A percentile compares a stretch with the other conserved stretches of the same genome.
Conservation (phyloP, 805 yeast genomes). For the Ogataea trehaloabstinens region DNA sequence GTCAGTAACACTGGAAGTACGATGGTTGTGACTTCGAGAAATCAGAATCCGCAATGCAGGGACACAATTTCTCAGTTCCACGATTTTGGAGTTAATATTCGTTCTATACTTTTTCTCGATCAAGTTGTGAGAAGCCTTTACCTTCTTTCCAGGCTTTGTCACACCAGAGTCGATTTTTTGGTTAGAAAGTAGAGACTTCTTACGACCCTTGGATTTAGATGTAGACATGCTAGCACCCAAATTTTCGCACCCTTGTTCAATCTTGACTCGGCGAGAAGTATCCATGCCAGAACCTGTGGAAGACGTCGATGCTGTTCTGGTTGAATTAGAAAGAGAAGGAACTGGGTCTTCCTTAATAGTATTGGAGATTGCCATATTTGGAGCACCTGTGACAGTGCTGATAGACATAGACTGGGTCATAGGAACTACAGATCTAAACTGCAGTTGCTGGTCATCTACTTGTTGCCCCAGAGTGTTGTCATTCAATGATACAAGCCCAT, state of each 20-base stretch:
- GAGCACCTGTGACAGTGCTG: conserved; percentile 28
- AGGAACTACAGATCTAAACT: conserved; percentile 18
- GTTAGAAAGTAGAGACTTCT: conserved; percentile 8
- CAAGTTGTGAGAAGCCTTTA: conserved; percentile 73
- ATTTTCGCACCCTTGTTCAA: not conserved
- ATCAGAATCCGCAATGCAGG: conserved; percentile 61
- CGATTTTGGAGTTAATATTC: conserved; percentile 72
- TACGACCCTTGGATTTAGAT: conserved; percentile 4
- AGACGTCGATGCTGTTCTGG: conserved; percentile 16
- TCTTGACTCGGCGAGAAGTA: conserved; percentile 4
- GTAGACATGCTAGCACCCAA: not conserved
- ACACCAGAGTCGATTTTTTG: conserved; percentile 9
- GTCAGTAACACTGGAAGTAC: conserved; percentile 27
- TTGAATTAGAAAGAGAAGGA: conserved; percentile 13
- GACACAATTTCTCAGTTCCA: conserved; percentile 72
- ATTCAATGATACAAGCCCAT: not conserved
- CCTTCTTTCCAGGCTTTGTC: conserved; percentile 35
- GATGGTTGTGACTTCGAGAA: conserved; percentile 37
- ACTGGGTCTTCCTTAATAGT: conserved; percentile 1
- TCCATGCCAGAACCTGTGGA: conserved; percentile 1
- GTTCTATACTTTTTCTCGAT: conserved; percentile 82
- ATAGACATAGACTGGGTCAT: conserved; percentile 31
- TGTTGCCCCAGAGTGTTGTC: conserved; percentile 2
- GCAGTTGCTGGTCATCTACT: conserved; percentile 2
- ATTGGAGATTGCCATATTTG: conserved; percentile 2